A percentile compares a stretch with the other conserved stretches of the same genome.
These are phyloP conservation scores for Agarophyton chilense DNA, from an alignment of 23 red algal species.

Conservation along the genomic window DNA sequence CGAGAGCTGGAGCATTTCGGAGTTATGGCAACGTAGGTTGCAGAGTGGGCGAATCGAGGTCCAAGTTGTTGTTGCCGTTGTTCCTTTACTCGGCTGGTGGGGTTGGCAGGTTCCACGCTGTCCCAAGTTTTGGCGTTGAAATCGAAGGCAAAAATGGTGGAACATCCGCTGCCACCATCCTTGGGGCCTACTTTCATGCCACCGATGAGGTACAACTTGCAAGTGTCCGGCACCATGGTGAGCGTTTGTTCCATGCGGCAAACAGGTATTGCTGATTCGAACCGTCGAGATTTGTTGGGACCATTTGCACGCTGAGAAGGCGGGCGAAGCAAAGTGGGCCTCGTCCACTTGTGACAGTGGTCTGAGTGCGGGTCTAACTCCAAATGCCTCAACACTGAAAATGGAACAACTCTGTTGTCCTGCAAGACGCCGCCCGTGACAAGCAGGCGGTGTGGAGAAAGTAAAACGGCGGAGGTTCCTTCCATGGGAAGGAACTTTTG, in stretches of 20 bases:
- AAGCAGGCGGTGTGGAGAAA: constrained; percentile 44
- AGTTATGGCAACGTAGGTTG: constrained; percentile 12
- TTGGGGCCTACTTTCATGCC: constrained; percentile 51
- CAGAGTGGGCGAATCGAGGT: constrained; percentile 50
- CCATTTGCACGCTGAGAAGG: neutral
- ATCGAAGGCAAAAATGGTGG: constrained; percentile 59
- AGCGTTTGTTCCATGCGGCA: constrained; percentile 67
- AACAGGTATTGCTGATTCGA: constrained; percentile 28
- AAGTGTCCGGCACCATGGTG: constrained; percentile 36
- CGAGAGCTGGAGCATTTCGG: constrained; percentile 16
- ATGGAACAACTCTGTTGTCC: constrained; percentile 49
- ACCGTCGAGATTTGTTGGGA: neutral
- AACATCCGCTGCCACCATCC: constrained; percentile 37
- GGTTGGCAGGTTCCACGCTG: neutral
- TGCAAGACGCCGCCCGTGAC: constrained; percentile 53
- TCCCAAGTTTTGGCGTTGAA: constrained; percentile 23
- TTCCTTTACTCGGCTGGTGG: neutral
- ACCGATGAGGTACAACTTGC: constrained; percentile 38
- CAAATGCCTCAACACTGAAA: constrained; percentile 49
- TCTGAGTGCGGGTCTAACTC: constrained; percentile 24
- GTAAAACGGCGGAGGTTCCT: constrained; percentile 24
- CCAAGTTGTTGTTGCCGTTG: constrained; percentile 17
- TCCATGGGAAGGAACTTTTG: constrained; percentile 30
- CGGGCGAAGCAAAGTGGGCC: constrained; percentile 7
- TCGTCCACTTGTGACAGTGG: constrained; percentile 21